Conservation (phyloP, 2,329 filamentous ascomycete species). For the Berkeleyomyces basicola region DNA sequence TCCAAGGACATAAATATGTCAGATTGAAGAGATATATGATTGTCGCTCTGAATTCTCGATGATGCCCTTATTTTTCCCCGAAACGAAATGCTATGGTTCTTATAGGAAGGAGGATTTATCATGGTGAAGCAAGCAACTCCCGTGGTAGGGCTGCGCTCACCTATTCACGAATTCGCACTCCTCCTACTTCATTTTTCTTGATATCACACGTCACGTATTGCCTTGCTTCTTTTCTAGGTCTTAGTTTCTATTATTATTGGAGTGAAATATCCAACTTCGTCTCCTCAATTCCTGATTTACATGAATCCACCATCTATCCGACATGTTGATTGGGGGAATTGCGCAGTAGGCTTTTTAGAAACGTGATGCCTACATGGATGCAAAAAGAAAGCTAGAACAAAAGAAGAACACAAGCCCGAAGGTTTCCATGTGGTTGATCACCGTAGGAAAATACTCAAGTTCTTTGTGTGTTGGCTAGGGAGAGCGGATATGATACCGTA, state of each 20-base stretch:
- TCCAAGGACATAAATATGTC: slow-evolving; percentile 39
- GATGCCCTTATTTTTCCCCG: neutral
- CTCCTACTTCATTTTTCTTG: slow-evolving; percentile 7
- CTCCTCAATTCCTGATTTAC: neutral
- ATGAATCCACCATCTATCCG: neutral
- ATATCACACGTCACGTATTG: slow-evolving; percentile 12
- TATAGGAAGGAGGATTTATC: neutral
- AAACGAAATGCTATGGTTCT: slow-evolving; percentile 2
- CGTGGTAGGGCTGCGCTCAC: neutral
- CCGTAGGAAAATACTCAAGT: too few relatives aligned
- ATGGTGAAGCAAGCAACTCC: neutral
- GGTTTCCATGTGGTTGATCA: too few relatives aligned
- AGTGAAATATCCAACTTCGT: neutral
- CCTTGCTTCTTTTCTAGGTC: slow-evolving; percentile 6
- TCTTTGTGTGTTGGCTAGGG: too few relatives aligned
- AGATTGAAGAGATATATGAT: slow-evolving; percentile 21
- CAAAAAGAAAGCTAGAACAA: neutral
- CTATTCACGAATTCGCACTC: neutral
- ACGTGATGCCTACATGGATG: too few relatives aligned
- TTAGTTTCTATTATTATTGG: slow-evolving; percentile 5
- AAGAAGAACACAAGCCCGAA: neutral
- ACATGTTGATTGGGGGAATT: too few relatives aligned
- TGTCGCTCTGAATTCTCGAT: neutral
- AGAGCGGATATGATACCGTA: too few relatives aligned
- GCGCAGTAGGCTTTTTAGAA: too few relatives aligned